These are phyloP conservation scores for Ceratobasidium theobromae DNA, from an alignment of 1,284 basidiomycete genomes.

Conservation along the genomic window DNA sequence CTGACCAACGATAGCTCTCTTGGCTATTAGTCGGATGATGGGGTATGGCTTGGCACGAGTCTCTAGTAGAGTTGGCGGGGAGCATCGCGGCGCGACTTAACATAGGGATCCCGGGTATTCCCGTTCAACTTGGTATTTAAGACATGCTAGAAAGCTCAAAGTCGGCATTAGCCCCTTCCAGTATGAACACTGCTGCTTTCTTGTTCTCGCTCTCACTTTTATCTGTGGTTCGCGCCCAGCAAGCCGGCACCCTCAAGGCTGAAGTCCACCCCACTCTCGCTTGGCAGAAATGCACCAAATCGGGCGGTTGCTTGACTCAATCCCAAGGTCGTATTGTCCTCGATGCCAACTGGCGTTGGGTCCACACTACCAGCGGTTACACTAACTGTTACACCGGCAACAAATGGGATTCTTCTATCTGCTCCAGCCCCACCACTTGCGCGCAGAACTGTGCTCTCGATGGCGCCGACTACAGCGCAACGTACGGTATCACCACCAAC, in stretches of 20 bases:
- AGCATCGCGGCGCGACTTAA: not conserved
- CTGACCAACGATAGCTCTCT: not conserved
- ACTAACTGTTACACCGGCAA: constrained; percentile 58
- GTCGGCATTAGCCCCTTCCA: not conserved
- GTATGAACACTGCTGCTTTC: constrained; percentile 15
- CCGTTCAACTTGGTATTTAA: not conserved
- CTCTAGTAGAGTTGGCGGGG: not conserved
- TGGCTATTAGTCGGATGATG: constrained; percentile 2
- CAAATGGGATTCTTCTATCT: constrained; percentile 42
- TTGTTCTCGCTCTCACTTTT: constrained; percentile 25
- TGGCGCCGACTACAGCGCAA: constrained; percentile 56
- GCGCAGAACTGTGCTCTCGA: constrained; percentile 58
- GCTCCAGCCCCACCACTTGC: constrained; percentile 51
- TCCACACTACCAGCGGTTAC: constrained; percentile 37
- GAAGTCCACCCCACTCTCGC: constrained; percentile 33
- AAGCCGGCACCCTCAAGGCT: constrained; percentile 30
- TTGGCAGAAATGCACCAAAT: constrained; percentile 35
- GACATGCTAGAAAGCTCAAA: not conserved
- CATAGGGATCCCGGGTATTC: not conserved
- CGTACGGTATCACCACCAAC: constrained; percentile 51
- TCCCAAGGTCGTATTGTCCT: constrained; percentile 31
- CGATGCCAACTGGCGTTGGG: constrained; percentile 37
- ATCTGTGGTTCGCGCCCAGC: constrained; percentile 29
- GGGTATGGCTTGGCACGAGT: not conserved
- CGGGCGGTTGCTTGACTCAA: constrained; percentile 30